phyloP scores from a whole-genome alignment of 495 filamentous ascomycete genomes.

The Eremomyces bilateralis region DNA sequence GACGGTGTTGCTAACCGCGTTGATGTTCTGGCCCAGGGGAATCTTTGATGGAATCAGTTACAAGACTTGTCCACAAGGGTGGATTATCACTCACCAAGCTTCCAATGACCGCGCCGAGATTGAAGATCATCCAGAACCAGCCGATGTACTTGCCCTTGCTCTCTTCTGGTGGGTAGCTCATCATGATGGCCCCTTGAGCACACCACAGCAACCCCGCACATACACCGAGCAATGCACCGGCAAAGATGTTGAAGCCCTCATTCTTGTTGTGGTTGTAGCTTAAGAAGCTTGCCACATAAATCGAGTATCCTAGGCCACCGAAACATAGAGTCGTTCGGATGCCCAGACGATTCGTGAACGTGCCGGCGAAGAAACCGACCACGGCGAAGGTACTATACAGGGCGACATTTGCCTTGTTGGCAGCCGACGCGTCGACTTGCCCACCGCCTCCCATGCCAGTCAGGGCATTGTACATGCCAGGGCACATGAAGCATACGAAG shows the following conservation, averaged over 20 bases:
- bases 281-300: slow-evolving; percentile 62
- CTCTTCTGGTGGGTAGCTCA: slow-evolving; percentile 67
- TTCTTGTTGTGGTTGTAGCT: slow-evolving; percentile 60
- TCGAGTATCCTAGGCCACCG: slow-evolving; percentile 68
- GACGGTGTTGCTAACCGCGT: slow-evolving; percentile 29
- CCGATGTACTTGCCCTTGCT: slow-evolving; percentile 78
- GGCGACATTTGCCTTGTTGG: slow-evolving; percentile 22
- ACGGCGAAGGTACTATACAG: slow-evolving; percentile 27
- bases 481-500: slow-evolving; percentile 74
- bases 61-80: no score
- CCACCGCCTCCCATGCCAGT: slow-evolving; percentile 32
- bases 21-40: slow-evolving; percentile 60
- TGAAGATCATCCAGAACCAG: slow-evolving; percentile 91
- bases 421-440: slow-evolving; percentile 20
- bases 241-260: slow-evolving; percentile 32
- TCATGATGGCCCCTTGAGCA: slow-evolving; percentile 89
- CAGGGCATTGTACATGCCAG: slow-evolving; percentile 36
- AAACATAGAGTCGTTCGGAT: slow-evolving; percentile 49
- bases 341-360: slow-evolving; percentile 47
- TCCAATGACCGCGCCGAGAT: slow-evolving; percentile 78
- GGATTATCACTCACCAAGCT: slow-evolving; percentile 43
- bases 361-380: slow-evolving; percentile 31
- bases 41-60: slow-evolving; percentile 24
- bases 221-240: slow-evolving; percentile 37
- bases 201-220: slow-evolving; percentile 82